These are phyloP conservation scores for Coemansia linderi DNA, from an alignment of 371 early-diverging fungal genomes.

Conservation along the genomic window DNA sequence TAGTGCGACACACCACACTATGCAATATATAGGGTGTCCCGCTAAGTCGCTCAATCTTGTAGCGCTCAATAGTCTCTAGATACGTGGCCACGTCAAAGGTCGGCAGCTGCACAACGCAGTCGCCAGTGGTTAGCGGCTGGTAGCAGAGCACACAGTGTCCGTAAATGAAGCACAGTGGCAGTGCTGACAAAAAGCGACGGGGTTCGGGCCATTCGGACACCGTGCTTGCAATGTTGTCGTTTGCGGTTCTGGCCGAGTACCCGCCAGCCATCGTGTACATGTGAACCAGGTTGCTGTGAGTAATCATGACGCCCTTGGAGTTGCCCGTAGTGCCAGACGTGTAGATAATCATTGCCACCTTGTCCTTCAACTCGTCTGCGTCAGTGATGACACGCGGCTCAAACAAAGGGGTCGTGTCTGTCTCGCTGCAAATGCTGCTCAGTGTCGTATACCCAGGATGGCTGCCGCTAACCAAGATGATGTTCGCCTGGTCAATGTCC, in stretches of 20 bases:
- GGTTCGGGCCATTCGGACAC: not conserved
- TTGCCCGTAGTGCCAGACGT: slow-evolving; percentile 94
- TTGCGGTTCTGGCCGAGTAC: slow-evolving; percentile 11
- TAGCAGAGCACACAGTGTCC: slow-evolving; percentile 38
- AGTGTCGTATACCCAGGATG: not conserved
- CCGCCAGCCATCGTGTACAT: slow-evolving; percentile 20
- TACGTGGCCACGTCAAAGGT: slow-evolving; percentile 10
- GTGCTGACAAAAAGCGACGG: slow-evolving; percentile 9
- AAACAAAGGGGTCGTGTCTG: not conserved
- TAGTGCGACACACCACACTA: slow-evolving; percentile 7
- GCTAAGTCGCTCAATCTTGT: slow-evolving; percentile 13
- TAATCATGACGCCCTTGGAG: slow-evolving; percentile 87
- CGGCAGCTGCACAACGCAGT: slow-evolving; percentile 23
- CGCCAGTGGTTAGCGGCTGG: slow-evolving; percentile 27
- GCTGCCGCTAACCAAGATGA: slow-evolving; percentile 15
- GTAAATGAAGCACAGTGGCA: slow-evolving; percentile 23
- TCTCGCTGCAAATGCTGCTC: not conserved
- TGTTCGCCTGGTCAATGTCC: slow-evolving; percentile 1
- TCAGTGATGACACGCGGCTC: not conserved
- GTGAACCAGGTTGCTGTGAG: slow-evolving; percentile 60
- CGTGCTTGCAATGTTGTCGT: not conserved
- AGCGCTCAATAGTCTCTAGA: slow-evolving; percentile 28
- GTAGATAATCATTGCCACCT: slow-evolving; percentile 77
- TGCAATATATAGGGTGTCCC: slow-evolving; percentile 22
- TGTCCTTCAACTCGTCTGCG: not conserved